Evolutionary conservation across 257 asterid species (phyloP), one percentile per base, ranked within the genome.

Genomic region (Solanum chilense): DNA sequence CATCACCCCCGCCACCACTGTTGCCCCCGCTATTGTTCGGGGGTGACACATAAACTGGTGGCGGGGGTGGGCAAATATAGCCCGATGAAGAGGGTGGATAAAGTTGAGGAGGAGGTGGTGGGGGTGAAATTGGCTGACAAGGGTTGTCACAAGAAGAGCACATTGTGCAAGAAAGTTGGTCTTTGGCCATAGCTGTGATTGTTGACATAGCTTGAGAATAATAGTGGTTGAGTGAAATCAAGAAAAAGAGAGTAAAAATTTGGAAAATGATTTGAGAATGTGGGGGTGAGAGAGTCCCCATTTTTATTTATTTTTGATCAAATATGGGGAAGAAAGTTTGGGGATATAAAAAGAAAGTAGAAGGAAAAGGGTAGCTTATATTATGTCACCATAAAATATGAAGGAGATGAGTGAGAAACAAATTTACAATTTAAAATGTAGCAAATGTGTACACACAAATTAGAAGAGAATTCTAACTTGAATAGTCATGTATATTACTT

Each of bases 101-200:
- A 11, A 44, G 11, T 76, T 41, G 58, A 76, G 83, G 29, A 21
- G 82, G 83, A 21, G 82, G 82, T 0, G 98, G 95, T 0, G 98
- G 95, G 52, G 94, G 88, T 58, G 41, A 73, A 71, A 90, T 52
- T 14, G 98, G 97, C 39, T 94, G 98, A 31, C 98, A 93, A 6
- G 98, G 98, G 45, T 94, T 93, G 71, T 92, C 95, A 83, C 98
- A 94, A 23, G 94, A 84, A 9, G 95, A 88, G 91, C 98, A 96
- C 94, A 92, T 90, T 88, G 93, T 87, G 93, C 98, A 94, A 89
- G 94, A 37, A 1, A 91, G 85, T 85, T 93, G 95, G 86, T 92
- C 93, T 87, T 89, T 94, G 35, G 91, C 31, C 87, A 92, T 47
- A 62, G 96, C 92, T 33, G 88, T 86, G 1, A 92, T 89, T 2